Evolutionary conservation across 202 grass and related monocot species (phyloP), one percentile per base, ranked within the genome.

Genomic region (Bolboschoenoplectus hybrid): DNA sequence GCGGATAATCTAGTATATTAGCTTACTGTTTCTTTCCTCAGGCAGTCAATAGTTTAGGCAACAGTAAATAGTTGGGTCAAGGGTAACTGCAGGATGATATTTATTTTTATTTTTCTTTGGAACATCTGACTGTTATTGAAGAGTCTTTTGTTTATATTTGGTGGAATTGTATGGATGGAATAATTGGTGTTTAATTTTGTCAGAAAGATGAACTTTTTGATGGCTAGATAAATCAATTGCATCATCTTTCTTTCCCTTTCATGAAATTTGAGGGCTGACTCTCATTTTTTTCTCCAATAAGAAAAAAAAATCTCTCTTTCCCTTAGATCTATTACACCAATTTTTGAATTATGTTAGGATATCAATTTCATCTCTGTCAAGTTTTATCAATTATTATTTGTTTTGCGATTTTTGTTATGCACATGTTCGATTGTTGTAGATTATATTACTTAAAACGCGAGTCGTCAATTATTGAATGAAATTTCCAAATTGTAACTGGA

Each of bases 361-460:
- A 74, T 26, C 71, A 51, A 52, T 12, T 52, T 32, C 41, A 50
- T 51, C 20, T 13, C 19, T 17, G n/a, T 12, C 32, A 6, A 73
- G 8, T 3, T 65, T 36, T 9, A 35, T 36, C 26, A 26, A 26
- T 61, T 66, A 66, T 9, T 66, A 66, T 74, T 74, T 74, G 70
- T 74, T 74, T 32, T 74, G 44, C 49, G 70, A 49, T 74, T 50
- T 74, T 46, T 72, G 35, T 72, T 32, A 74, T 74, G 71, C 46
- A 74, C 26, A 26, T 13, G 9, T 45, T 74, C 5, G 1, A 38
- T 38, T 34, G 61, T 26, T 62, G 7, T 20, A 20, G 0, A 26
- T 62, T 62, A 62, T 20, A 62, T 17, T 49, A 49, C 4, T 49
- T 4, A 4, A 49, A 26, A 26, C 26, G 26, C 26, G 26, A 26